These are phyloP conservation scores for Collybiopsis luxurians DNA, from an alignment of 768 basidiomycete genomes.

Conservation along the genomic window DNA sequence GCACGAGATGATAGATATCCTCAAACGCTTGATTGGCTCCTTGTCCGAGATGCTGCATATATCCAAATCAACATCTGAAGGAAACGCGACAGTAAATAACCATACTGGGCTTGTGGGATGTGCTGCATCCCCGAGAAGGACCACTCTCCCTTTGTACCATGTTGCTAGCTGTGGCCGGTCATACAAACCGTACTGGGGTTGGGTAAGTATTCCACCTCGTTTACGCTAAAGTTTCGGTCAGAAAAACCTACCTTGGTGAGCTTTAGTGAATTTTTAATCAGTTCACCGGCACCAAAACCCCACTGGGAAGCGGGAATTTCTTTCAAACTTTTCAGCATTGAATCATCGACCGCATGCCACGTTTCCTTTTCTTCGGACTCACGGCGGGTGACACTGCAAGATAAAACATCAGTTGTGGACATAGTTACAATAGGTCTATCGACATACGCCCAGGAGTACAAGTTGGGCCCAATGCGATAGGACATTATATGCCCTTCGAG, in stretches of 20 bases:
- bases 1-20: conserved; percentile 34
- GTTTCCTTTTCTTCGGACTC: conserved; percentile 38
- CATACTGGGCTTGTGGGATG: conserved; percentile 45
- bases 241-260: conserved; percentile 15
- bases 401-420: background rate
- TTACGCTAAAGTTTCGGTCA: background rate
- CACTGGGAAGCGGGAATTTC: conserved; percentile 11
- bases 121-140: conserved; percentile 43
- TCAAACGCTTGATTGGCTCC: conserved; percentile 46
- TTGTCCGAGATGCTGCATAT: conserved; percentile 40
- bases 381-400: conserved; percentile 28
- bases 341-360: conserved; percentile 35
- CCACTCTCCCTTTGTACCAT: conserved; percentile 40
- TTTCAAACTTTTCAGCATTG: conserved; percentile 8
- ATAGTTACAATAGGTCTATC: background rate
- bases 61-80: background rate
- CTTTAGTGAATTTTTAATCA: conserved; percentile 13
- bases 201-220: background rate
- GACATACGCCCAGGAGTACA: conserved; percentile 36
- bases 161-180: conserved; percentile 37
- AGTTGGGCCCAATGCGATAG: conserved; percentile 28
- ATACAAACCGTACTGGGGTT: conserved; percentile 37
- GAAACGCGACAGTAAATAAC: background rate
- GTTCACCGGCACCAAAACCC: conserved; percentile 16
- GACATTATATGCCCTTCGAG: conserved; percentile 34